A percentile compares a stretch with the other conserved stretches of the same genome.
These are phyloP conservation scores for Globisporangium splendens DNA, from an alignment of 352 stramenopile genomes.

Conservation along the genomic window DNA sequence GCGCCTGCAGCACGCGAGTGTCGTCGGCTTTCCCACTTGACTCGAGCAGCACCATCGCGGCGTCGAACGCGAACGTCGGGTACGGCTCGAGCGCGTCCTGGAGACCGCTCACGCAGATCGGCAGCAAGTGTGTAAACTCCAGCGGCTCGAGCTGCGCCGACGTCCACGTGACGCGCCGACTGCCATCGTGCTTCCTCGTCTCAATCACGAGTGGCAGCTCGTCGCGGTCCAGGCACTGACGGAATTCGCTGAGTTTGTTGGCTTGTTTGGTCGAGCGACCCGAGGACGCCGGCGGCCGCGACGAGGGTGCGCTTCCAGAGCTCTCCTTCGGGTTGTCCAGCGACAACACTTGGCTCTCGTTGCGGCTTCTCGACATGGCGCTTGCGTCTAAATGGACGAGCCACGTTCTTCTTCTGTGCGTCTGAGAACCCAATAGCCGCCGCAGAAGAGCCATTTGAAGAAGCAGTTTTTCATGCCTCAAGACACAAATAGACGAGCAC, in stretches of 20 bases:
- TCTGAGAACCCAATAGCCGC: too few species aligned
- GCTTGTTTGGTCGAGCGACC: slow-evolving; percentile 43
- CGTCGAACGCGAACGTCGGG: slow-evolving; percentile 66
- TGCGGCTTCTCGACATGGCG: slow-evolving; percentile 12
- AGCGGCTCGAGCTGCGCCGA: slow-evolving; percentile 46
- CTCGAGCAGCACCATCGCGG: slow-evolving; percentile 61
- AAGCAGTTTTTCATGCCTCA: too few species aligned
- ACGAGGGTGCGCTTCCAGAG: neutral
- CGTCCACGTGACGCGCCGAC: slow-evolving; percentile 56
- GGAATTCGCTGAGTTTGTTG: slow-evolving; percentile 73
- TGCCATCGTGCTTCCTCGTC: slow-evolving; percentile 22
- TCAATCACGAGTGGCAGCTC: slow-evolving; percentile 63
- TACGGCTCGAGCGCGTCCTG: slow-evolving; percentile 75
- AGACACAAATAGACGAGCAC: too few species aligned
- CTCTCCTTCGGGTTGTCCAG: slow-evolving; percentile 24
- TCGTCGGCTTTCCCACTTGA: slow-evolving; percentile 27
- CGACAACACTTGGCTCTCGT: slow-evolving; percentile 50
- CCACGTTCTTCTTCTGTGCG: neutral
- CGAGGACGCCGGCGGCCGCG: slow-evolving; percentile 22
- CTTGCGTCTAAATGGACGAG: neutral
- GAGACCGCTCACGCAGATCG: slow-evolving; percentile 70
- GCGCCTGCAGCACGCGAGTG: slow-evolving; percentile 41
- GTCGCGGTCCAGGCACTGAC: slow-evolving; percentile 60
- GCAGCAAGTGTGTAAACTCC: slow-evolving; percentile 63
- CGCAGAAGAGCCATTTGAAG: too few species aligned